phyloP scores from a whole-genome alignment of 352 stramenopile genomes.

The Pythium utonaiense region DNA sequence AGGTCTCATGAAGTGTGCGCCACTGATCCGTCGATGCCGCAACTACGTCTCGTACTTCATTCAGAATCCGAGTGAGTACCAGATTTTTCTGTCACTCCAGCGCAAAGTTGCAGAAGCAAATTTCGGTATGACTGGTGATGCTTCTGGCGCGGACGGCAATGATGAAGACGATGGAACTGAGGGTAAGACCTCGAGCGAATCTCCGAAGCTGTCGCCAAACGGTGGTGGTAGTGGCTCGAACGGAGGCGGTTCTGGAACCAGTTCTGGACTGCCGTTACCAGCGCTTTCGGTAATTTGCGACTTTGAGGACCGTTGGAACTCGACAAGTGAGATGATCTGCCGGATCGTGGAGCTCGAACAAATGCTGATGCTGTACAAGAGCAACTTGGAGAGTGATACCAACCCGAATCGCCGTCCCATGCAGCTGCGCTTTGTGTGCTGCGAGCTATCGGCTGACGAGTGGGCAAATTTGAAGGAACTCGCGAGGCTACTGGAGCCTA shows the following conservation, averaged over 20 bases:
- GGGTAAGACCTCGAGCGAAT: constrained; percentile 5
- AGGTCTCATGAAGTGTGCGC: constrained; percentile 54
- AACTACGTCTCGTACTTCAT: constrained; percentile 86
- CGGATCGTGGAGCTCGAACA: constrained; percentile 73
- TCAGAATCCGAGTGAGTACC: constrained; percentile 79
- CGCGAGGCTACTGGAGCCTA: constrained; percentile 53
- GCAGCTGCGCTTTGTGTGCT: constrained; percentile 77
- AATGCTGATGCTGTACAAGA: constrained; percentile 74
- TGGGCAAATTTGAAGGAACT: constrained; percentile 71
- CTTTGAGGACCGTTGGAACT: constrained; percentile 75
- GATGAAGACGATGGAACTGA: constrained; percentile 9
- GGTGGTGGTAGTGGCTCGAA: constrained; percentile 1
- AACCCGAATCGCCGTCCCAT: constrained; percentile 67
- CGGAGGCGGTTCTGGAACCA: neutral
- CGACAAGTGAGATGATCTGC: constrained; percentile 76
- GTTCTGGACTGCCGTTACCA: constrained; percentile 10
- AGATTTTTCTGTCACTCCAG: constrained; percentile 77
- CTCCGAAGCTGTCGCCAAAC: constrained; percentile 16
- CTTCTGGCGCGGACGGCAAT: constrained; percentile 14
- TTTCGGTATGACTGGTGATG: constrained; percentile 13
- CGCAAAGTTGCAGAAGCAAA: constrained; percentile 50
- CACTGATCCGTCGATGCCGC: constrained; percentile 55
- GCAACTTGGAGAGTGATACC: constrained; percentile 65
- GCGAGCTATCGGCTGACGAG: constrained; percentile 61
- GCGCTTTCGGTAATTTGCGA: constrained; percentile 74